phyloP scores from a whole-genome alignment of 2,329 filamentous ascomycete genomes.

The Knufia petricola region DNA sequence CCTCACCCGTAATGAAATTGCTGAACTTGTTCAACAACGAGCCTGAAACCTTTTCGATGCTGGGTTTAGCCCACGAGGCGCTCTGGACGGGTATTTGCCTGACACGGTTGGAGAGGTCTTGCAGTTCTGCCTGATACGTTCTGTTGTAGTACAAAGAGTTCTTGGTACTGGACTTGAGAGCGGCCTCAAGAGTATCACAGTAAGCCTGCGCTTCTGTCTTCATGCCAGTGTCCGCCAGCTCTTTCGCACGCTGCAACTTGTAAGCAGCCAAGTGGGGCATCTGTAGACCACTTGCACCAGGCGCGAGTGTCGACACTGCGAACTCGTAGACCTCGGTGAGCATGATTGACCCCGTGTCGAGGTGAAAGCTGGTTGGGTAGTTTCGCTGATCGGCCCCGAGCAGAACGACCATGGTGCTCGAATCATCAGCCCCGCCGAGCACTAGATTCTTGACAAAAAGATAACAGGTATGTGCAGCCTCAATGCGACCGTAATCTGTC shows the following conservation, averaged over 20 bases:
- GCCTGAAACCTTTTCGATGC: slow-evolving; percentile 88
- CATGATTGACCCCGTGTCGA: slow-evolving; percentile 76
- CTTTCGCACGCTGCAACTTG: slow-evolving; percentile 80
- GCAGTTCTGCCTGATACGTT: slow-evolving; percentile 62
- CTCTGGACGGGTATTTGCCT: slow-evolving; percentile 78
- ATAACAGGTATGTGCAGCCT: slow-evolving; percentile 90
- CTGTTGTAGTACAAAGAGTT: slow-evolving; percentile 79
- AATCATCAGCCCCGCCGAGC: slow-evolving; percentile 77
- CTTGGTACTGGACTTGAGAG: slow-evolving; percentile 71
- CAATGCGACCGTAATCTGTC: slow-evolving; percentile 72
- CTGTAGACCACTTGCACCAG: slow-evolving; percentile 41
- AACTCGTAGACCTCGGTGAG: slow-evolving; percentile 97
- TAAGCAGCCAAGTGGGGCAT: slow-evolving; percentile 80
- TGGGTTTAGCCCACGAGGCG: slow-evolving; percentile 84
- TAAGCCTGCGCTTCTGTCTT: slow-evolving; percentile 80
- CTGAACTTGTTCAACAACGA: slow-evolving; percentile 89
- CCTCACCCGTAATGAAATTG: slow-evolving; percentile 90
- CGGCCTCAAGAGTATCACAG: slow-evolving; percentile 69
- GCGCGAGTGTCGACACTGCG: slow-evolving; percentile 60
- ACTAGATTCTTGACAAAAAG: slow-evolving; percentile 64
- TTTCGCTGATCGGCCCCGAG: slow-evolving; percentile 74
- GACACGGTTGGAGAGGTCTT: slow-evolving; percentile 73
- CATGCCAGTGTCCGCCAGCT: slow-evolving; percentile 73
- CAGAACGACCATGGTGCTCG: slow-evolving; percentile 66
- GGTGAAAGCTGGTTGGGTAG: slow-evolving; percentile 60